Conservation (phyloP, 306 rosid genomes). For the Begonia masoniana region DNA sequence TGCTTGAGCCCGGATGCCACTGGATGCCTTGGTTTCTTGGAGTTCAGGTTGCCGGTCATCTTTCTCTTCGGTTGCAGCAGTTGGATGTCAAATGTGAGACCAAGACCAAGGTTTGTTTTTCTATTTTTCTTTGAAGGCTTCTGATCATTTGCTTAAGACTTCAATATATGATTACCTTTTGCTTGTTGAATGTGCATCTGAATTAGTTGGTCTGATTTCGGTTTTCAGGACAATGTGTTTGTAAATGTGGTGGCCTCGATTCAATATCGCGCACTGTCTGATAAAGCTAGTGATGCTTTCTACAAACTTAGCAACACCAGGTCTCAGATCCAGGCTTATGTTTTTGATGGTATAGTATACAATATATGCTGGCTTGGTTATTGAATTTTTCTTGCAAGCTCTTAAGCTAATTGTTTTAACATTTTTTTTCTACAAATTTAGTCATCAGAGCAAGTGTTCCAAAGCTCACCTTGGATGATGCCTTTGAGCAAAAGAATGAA, state of each 20-base stretch:
- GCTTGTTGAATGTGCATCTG: no score
- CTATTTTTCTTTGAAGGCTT: neutral
- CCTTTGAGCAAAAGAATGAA: slow-evolving; percentile 91
- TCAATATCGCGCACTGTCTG: slow-evolving; percentile 79
- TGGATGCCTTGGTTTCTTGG: slow-evolving; percentile 86
- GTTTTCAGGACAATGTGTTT: slow-evolving; percentile 75
- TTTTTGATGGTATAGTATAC: slow-evolving; percentile 63
- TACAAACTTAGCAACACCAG: slow-evolving; percentile 91
- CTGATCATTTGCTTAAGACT: no score
- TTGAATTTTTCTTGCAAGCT: no score
- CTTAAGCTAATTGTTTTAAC: neutral
- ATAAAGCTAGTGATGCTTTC: slow-evolving; percentile 80
- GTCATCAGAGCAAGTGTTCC: slow-evolving; percentile 92
- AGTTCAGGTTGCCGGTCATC: slow-evolving; percentile 50
- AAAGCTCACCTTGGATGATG: slow-evolving; percentile 74
- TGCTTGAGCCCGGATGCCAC: slow-evolving; percentile 91
- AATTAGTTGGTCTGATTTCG: neutral
- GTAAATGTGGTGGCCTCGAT: slow-evolving; percentile 89
- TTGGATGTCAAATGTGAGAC: slow-evolving; percentile 83
- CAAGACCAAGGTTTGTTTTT: slow-evolving; percentile 68
- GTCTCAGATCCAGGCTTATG: slow-evolving; percentile 84
- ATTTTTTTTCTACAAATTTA: slow-evolving; percentile 2
- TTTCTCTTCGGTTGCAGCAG: slow-evolving; percentile 84
- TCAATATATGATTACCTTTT: no score
- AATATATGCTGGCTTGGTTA: neutral